Percentiles rank a stretch among this genome's conserved stretches.
Conservation (phyloP, 495 filamentous ascomycete genomes). For the Articulospora tetracladia region DNA sequence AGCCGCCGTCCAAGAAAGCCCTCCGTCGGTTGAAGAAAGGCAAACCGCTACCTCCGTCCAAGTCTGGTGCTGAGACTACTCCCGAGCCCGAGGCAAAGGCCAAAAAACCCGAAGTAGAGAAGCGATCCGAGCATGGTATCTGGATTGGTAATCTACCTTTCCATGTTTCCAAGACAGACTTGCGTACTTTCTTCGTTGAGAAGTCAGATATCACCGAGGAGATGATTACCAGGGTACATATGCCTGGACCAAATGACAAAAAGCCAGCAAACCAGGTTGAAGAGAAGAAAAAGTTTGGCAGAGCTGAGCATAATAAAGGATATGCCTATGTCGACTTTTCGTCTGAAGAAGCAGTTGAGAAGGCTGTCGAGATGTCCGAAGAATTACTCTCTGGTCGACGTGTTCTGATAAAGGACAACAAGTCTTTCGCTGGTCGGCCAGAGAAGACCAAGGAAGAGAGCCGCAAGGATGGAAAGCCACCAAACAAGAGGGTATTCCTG, state of each 20-base stretch:
- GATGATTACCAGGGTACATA: constrained; percentile 76
- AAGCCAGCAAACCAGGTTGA: constrained; percentile 40
- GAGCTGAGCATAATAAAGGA: constrained; percentile 62
- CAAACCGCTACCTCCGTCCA: constrained; percentile 41
- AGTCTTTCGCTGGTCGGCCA: constrained; percentile 76
- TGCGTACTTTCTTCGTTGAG: constrained; percentile 72
- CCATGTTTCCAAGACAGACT: constrained; percentile 63
- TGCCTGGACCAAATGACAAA: constrained; percentile 54
- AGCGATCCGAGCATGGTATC: constrained; percentile 75
- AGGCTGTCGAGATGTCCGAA: constrained; percentile 77
- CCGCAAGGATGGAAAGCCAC: constrained; percentile 48
- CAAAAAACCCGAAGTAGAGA: constrained; percentile 42
- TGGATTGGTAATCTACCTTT: constrained; percentile 97
- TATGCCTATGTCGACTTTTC: constrained; percentile 96
- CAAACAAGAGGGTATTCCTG: constrained; percentile 79
- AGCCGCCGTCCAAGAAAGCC: constrained; percentile 91
- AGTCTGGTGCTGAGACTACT: constrained; percentile 31
- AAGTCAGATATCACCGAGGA: constrained; percentile 63
- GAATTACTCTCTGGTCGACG: constrained; percentile 68
- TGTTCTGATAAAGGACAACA: constrained; percentile 88
- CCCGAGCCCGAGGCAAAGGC: constrained; percentile 32
- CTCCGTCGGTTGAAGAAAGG: constrained; percentile 77
- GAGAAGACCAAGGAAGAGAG: constrained; percentile 35
- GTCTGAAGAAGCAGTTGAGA: constrained; percentile 56
- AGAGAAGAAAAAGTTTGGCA: constrained; percentile 29